Base-by-base conservation (phyloP, 306 rosid species). In the Gastrolobium villosum region DNA sequence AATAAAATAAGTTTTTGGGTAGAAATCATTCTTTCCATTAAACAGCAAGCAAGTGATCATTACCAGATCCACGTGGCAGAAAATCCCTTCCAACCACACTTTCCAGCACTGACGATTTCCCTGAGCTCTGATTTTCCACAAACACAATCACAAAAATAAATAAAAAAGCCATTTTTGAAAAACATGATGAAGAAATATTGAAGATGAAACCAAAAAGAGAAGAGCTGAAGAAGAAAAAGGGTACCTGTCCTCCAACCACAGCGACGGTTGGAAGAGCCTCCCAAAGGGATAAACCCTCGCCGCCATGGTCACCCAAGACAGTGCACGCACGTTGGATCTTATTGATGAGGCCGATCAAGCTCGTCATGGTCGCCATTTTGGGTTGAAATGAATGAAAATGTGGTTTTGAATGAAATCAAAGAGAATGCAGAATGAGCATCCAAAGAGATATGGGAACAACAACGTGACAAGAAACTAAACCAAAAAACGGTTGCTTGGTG, bases 21-120 rank as follows among this genome's bases (percentile, higher is more conserved):
- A 0, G 26, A 20, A 20, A 20, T 20, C 0, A 1, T 20, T 20
- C 0, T 0, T 20, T 20, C 26, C 4, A 10, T 10, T 2, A 45
- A 45, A 45, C 1, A 43, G 46, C 2, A 7, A 75, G 54, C 1
- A 8, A 0, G 31, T 2, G 65, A 73, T 31, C 46, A 48, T 80
- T 83, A 92, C 97, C 94, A 71, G 94, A 90, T 90, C 97, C 97
- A 75, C 97, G 97, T 75, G 97, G 97, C 79, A 92, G 88, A 85
- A 92, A 92, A 62, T 92, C 97, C 67, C 97, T 90, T 28, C 97
- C 94, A 7, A 92, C 97, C 14, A 92, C 94, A 87, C 97, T 92
- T 76, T 92, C 97, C 82, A 92, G 55, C 59, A 92, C 72, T 6
- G 72, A 67, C 0, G 72, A 67, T 67, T 67, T 67, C 41, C 72